Evolutionary conservation across 2,329 filamentous ascomycete species (phyloP).

Genomic region (Talaromyces rugulosus): DNA sequence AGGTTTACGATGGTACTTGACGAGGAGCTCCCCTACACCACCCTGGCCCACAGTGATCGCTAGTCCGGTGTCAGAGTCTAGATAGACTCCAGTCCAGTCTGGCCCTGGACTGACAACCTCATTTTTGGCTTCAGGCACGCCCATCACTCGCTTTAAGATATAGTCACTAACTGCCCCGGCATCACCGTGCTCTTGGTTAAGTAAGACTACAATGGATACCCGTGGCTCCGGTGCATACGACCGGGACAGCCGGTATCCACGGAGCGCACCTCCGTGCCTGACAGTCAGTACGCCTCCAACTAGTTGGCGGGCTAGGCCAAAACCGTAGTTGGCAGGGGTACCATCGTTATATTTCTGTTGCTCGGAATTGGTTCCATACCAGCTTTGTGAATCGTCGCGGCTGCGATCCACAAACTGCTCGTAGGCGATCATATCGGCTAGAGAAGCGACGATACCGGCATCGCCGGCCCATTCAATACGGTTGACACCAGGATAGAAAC

Average conservation of each 20-base stretch:
- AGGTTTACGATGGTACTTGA: slow-evolving; percentile 25
- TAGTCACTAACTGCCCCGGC: slow-evolving; percentile 20
- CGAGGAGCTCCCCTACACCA: slow-evolving; percentile 21
- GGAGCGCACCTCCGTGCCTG: slow-evolving; percentile 41
- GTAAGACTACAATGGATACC: slow-evolving; percentile 37
- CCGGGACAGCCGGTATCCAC: slow-evolving; percentile 38
- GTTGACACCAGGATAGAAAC: slow-evolving; percentile 36
- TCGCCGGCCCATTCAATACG: slow-evolving; percentile 46
- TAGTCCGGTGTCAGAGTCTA: slow-evolving; percentile 36
- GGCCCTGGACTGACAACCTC: slow-evolving; percentile 12
- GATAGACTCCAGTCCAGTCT: slow-evolving; percentile 33
- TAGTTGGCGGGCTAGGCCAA: slow-evolving; percentile 29
- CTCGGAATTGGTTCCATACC: slow-evolving; percentile 29
- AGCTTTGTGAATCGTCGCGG: slow-evolving; percentile 26
- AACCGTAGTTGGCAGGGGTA: slow-evolving; percentile 31
- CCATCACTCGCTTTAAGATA: slow-evolving; percentile 20
- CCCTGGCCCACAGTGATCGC: slow-evolving; percentile 25
- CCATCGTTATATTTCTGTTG: slow-evolving; percentile 32
- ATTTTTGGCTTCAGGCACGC: slow-evolving; percentile 17
- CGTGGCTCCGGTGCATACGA: slow-evolving; percentile 30
- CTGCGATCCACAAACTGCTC: slow-evolving; percentile 37
- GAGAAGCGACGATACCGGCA: slow-evolving; percentile 41
- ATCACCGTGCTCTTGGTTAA: slow-evolving; percentile 37
- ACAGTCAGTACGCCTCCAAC: slow-evolving; percentile 25
- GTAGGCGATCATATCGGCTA: slow-evolving; percentile 46